phyloP scores from a whole-genome alignment of 345 rosid genomes.

The Eucalyptus victrix region DNA sequence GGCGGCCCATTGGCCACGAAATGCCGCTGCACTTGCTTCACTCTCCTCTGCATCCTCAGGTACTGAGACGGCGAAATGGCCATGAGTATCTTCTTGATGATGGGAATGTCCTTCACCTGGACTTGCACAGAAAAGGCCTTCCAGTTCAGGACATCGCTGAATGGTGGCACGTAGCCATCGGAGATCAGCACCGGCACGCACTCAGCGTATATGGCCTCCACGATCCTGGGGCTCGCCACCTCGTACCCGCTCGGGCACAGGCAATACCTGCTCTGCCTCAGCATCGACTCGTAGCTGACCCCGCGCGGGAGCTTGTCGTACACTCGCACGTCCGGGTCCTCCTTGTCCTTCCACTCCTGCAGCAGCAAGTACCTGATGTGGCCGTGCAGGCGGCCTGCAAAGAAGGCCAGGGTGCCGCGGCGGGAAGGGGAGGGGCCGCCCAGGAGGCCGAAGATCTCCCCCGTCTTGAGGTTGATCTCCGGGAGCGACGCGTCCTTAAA shows the following conservation, averaged over 20 bases:
- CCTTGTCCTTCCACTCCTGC: constrained; percentile 37
- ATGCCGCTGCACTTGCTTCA: constrained; percentile 28
- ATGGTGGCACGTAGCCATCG: constrained; percentile 35
- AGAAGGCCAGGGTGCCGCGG: constrained; percentile 54
- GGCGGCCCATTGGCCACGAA: constrained; percentile 16
- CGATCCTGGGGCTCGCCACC: constrained; percentile 45
- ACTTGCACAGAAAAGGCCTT: constrained; percentile 40
- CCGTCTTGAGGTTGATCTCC: constrained; percentile 52
- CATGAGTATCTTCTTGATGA: constrained; percentile 27
- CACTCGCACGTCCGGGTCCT: constrained; percentile 45
- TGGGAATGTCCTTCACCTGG: constrained; percentile 19
- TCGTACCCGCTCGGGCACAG: constrained; percentile 55
- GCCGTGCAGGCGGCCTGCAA: constrained; percentile 59
- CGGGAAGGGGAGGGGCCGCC: constrained; percentile 26
- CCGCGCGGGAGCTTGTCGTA: constrained; percentile 28
- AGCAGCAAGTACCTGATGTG: constrained; percentile 42
- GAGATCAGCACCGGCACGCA: constrained; percentile 60
- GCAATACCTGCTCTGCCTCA: constrained; percentile 50
- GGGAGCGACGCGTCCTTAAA: constrained; percentile 60
- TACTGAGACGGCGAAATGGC: constrained; percentile 9
- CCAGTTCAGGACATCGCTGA: constrained; percentile 56
- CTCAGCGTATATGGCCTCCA: constrained; percentile 55
- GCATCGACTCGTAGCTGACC: constrained; percentile 28
- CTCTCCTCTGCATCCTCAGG: constrained; percentile 21
- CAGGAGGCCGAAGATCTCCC: constrained; percentile 29